Percentiles rank a stretch among this genome's conserved stretches.
Evolutionary conservation across 257 asterid genomes (phyloP).

Genomic region (Pogostemon cablin): DNA sequence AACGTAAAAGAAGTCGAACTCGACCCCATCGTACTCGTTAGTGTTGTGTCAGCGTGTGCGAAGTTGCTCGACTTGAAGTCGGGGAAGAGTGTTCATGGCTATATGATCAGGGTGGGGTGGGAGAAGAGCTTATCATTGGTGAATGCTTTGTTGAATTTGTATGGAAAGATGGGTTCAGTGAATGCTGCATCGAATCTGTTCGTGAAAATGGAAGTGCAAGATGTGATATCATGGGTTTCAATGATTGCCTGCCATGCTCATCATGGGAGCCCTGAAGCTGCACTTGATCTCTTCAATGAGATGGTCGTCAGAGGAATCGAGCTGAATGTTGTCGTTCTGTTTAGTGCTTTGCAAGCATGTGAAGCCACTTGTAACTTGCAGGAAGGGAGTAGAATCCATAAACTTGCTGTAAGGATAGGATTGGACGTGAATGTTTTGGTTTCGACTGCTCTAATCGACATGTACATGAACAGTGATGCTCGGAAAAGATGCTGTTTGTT

Average conservation of each 20-base stretch:
- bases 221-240: slow-evolving; percentile 83
- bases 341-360: slow-evolving; percentile 76
- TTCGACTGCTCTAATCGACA: slow-evolving; percentile 74
- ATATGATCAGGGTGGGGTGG: slow-evolving; percentile 45
- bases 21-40: slow-evolving; percentile 57
- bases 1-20: slow-evolving; percentile 31
- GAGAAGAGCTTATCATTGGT: slow-evolving; percentile 45
- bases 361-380: slow-evolving; percentile 53
- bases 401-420: slow-evolving; percentile 45
- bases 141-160: slow-evolving; percentile 62
- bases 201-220: slow-evolving; percentile 55
- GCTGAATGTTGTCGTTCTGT: slow-evolving; percentile 48
- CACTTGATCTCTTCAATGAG: slow-evolving; percentile 51
- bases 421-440: slow-evolving; percentile 55
- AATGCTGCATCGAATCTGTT: slow-evolving; percentile 52
- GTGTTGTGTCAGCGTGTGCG: slow-evolving; percentile 71
- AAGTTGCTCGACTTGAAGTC: slow-evolving; percentile 43
- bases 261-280: slow-evolving; percentile 50
- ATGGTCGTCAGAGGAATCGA: slow-evolving; percentile 53
- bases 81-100: slow-evolving; percentile 72
- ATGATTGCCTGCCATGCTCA: slow-evolving; percentile 76
- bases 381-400: slow-evolving; percentile 58
- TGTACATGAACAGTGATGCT: slow-evolving; percentile 84
- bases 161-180: slow-evolving; percentile 55
- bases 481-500: slow-evolving; percentile 56